Evolutionary conservation across 371 early-diverging fungal species (phyloP).

Genomic region (Batrachochytrium dendrobatidis): DNA sequence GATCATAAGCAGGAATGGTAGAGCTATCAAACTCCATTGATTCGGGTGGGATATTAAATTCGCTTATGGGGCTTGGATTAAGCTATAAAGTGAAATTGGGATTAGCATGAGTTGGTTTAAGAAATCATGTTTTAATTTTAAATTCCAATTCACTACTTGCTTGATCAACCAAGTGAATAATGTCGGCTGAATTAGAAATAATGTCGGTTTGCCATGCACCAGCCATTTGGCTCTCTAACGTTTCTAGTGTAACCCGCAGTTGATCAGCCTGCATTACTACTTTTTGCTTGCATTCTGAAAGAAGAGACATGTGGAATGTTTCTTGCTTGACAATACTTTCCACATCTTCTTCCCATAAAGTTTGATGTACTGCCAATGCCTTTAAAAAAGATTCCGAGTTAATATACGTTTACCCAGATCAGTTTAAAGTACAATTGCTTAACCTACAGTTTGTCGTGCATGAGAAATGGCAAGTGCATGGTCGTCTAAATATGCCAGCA

Average conservation of each 20-base stretch:
- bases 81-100: not conserved
- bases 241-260: constrained; percentile 9
- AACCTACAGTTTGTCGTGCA: too few relatives aligned
- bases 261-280: constrained; percentile 4
- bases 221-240: constrained; percentile 7
- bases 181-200: constrained; percentile 8
- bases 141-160: not conserved
- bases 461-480: not conserved
- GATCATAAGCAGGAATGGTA: not conserved
- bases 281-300: constrained; percentile 4
- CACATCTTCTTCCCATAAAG: not conserved
- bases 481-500: not conserved
- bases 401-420: too few relatives aligned
- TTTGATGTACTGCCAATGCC: not conserved
- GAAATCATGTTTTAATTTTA: not conserved
- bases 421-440: too few relatives aligned
- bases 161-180: constrained; percentile 13
- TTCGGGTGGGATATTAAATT: not conserved
- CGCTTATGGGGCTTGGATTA: not conserved
- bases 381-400: too few relatives aligned
- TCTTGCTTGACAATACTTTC: not conserved
- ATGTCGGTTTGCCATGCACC: constrained; percentile 12
- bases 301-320: not conserved
- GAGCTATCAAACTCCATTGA: constrained; percentile 8
- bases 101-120: not conserved